Base-by-base conservation (phyloP, 306 rosid species). In the Carpinus fangiana region DNA sequence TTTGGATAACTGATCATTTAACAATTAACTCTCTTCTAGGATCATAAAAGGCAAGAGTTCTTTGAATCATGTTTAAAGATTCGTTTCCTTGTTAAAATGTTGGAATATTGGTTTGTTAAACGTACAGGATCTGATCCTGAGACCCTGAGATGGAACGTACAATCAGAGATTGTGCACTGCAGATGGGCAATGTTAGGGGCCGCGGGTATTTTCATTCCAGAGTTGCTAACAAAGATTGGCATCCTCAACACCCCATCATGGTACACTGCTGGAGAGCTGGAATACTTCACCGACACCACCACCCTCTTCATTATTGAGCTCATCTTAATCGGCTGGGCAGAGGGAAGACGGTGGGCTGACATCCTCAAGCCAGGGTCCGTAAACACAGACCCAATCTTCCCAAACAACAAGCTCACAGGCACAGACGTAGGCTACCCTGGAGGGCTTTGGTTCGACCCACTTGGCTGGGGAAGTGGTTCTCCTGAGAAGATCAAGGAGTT, bases 141-240 rank as follows among this genome's bases (percentile, higher is more conserved):
- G 82, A 86, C 81, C 76, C 55, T 90, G 77, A 90, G 83, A 76
- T 90, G 95, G 95, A 90, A 90, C 73, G 64, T 34, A 46, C 95
- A 90, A 67, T 50, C 92, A 31, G 95, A 90, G 87, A 1, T 90
- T 2, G 95, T 90, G 3, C 95, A 92, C 87, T 88, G 95, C 86
- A 80, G 95, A 62, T 90, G 95, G 95, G 95, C 95, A 48, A 90
- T 90, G 95, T 74, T 88, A 64, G 95, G 95, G 0, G 95, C 95
- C 2, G 92, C 95, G 7, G 95, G 95, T 0, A 90, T 90, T 55
- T 90, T 90, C 92, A 90, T 90, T 73, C 95, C 92, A 4, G 95
- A 90, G 34, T 88, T 90, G 74, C 78, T 90, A 41, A 90, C 92
- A 21, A 90, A 90, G 90, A 83, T 90, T 26, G 95, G 92, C 3